Evolutionary conservation across 2,329 filamentous ascomycete species (phyloP), one percentile per base, ranked within the genome.

Genomic region (Aspergillus aculeatinus): DNA sequence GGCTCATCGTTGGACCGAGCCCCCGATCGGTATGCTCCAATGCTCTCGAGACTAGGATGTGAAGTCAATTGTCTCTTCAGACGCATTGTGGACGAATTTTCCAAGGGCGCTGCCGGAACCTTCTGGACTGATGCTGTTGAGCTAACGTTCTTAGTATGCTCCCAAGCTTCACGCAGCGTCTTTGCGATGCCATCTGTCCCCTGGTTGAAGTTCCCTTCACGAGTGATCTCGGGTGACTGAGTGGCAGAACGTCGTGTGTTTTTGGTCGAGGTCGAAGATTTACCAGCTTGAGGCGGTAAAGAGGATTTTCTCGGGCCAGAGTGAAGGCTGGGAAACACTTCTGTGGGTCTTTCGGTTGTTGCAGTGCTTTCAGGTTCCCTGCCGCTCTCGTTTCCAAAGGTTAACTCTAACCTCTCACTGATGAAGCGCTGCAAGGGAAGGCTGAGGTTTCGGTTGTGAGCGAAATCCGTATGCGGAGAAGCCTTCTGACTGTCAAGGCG

Each of bases 391-490:
- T 60, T 57, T 23, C 67, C 68, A 53, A 70, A 67, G 27, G 69
- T 66, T 19, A 71, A 51, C n/a, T 74, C 68, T 11, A 72, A 42
- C 16, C 74, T 66, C 49, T 77, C 76, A 48, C 76, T 76, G 51
- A 78, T 77, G 47, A 77, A 77, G 3, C 75, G 72, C 59, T 76
- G 71, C 11, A 77, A 62, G 21, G 75, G 75, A 48, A 77, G 60
- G 60, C 75, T 77, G 10, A 76, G 72, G 0, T 70, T 65, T 27
- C 72, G 66, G 51, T 63, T 71, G 48, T 73, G 70, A n/a, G 69
- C 63, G 23, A 73, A 68, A 1, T 63, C 48, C 4, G 67, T 58
- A 23, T 65, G 61, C 25, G 65, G 63, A 4, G 68, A 67, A 14
- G 61, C 35, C 50, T 70, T 70, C 19, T 68, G 62, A 44, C 62